Evolutionary conservation across 768 basidiomycete species (phyloP).

Genomic region (Boletus subparvulus): DNA sequence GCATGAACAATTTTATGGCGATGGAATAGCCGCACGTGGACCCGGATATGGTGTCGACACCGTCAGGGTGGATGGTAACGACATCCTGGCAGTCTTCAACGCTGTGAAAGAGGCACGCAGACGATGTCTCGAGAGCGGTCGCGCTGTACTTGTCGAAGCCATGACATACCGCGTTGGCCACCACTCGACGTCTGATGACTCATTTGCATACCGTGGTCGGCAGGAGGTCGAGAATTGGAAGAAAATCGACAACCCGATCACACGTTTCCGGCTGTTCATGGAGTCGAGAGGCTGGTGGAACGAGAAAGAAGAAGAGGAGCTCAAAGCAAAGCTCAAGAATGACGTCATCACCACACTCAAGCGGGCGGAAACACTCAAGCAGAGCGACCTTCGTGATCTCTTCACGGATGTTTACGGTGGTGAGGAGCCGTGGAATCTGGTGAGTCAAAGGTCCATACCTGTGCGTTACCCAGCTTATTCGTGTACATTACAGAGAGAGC

Average conservation of each 20-base stretch:
- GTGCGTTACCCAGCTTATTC: neutral
- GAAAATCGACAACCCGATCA: constrained; percentile 86
- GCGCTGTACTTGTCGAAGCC: constrained; percentile 83
- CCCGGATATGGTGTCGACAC: constrained; percentile 91
- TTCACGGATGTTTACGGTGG: constrained; percentile 89
- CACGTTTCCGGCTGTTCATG: constrained; percentile 81
- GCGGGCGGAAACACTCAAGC: constrained; percentile 67
- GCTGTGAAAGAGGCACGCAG: constrained; percentile 71
- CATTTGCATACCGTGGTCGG: constrained; percentile 86
- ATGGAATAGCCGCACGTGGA: constrained; percentile 89
- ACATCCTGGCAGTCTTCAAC: constrained; percentile 77
- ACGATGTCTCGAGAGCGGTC: constrained; percentile 71
- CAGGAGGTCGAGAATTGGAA: constrained; percentile 92
- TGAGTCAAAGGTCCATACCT: constrained; percentile 38
- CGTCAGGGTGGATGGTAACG: constrained; percentile 92
- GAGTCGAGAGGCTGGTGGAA: constrained; percentile 87
- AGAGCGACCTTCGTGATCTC: constrained; percentile 71
- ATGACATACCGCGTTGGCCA: constrained; percentile 96
- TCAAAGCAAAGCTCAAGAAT: constrained; percentile 65
- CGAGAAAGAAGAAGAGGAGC: constrained; percentile 65
- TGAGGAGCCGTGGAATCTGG: constrained; percentile 81
- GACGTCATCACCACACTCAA: constrained; percentile 80
- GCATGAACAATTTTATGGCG: constrained; percentile 86
- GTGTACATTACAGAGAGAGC: constrained; percentile 59
- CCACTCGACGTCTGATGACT: constrained; percentile 94